These are phyloP conservation scores for Paracoccidioides brasiliensis DNA, from an alignment of 2,329 filamentous ascomycete genomes.

Conservation along the genomic window DNA sequence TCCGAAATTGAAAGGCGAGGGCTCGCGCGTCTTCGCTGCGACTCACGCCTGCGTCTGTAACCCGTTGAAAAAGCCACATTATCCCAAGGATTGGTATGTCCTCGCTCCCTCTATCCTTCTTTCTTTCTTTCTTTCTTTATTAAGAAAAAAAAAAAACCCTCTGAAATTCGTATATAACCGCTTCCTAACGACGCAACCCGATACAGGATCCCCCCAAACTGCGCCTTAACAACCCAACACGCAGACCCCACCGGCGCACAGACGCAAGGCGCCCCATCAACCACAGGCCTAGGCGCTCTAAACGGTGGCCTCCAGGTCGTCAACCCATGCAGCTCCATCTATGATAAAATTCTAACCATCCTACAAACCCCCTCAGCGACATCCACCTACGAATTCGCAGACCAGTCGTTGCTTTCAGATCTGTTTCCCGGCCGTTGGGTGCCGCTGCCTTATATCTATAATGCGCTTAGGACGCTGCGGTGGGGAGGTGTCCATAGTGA, in stretches of 20 bases:
- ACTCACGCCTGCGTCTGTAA: conserved; percentile 80
- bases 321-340: conserved; percentile 41
- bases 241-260: conserved; percentile 38
- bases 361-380: conserved; percentile 35
- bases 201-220: conserved; percentile 42
- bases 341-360: conserved; percentile 38
- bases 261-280: conserved; percentile 35
- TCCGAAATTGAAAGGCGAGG: conserved; percentile 36
- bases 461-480: conserved; percentile 47
- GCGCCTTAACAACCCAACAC: conserved; percentile 49
- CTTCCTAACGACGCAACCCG: not conserved
- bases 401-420: conserved; percentile 46
- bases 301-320: conserved; percentile 51
- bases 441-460: conserved; percentile 47
- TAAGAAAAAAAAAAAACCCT: not conserved
- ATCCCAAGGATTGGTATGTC: conserved; percentile 56
- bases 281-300: conserved; percentile 42
- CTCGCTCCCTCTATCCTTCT: not conserved
- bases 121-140: not conserved
- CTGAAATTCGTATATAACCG: not conserved
- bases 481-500: conserved; percentile 42
- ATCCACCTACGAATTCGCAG: conserved; percentile 45
- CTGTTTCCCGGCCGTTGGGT: conserved; percentile 47
- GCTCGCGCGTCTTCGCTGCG: conserved; percentile 62
- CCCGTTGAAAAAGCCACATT: conserved; percentile 63